Evolutionary conservation across 495 filamentous ascomycete genomes (phyloP).

Genomic region (Astrocystis sublimbata): DNA sequence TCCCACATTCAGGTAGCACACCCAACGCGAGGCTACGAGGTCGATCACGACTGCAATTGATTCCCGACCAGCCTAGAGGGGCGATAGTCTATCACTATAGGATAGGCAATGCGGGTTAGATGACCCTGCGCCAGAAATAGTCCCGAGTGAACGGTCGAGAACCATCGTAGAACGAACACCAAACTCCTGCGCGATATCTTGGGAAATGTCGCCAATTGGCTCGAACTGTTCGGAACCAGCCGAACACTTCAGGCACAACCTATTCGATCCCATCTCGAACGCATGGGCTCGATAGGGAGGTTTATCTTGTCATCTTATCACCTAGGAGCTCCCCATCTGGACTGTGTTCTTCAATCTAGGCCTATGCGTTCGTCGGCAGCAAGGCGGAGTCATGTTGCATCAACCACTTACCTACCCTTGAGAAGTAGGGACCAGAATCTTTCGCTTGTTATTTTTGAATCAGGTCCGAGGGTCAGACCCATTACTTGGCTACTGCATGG

Average conservation of each 20-base stretch:
- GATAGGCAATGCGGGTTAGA: constrained; percentile 6
- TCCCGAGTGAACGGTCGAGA: constrained; percentile 23
- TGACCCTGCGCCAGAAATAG: constrained; percentile 25
- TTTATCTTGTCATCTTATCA: constrained; percentile 18
- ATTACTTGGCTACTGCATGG: too few relatives aligned
- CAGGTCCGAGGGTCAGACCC: not conserved
- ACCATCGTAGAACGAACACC: constrained; percentile 15
- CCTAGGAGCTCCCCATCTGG: constrained; percentile 29
- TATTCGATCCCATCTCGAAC: not conserved
- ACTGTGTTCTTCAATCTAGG: constrained; percentile 32
- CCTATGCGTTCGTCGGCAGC: constrained; percentile 14
- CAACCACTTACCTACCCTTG: constrained; percentile 21
- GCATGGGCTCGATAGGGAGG: constrained; percentile 11
- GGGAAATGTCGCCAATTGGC: not conserved
- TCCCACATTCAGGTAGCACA: not conserved
- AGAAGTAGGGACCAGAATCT: constrained; percentile 15
- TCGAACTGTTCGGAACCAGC: not conserved
- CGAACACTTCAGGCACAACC: not conserved
- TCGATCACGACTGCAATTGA: not conserved
- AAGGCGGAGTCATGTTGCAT: constrained; percentile 20
- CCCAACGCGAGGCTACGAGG: not conserved
- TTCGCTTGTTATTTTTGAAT: constrained; percentile 20
- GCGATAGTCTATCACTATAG: constrained; percentile 12
- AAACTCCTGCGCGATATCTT: constrained; percentile 7
- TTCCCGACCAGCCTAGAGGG: constrained; percentile 20